Evolutionary conservation across 2,329 filamentous ascomycete genomes (phyloP).

Genomic region (Colletotrichum chrysophilum): DNA sequence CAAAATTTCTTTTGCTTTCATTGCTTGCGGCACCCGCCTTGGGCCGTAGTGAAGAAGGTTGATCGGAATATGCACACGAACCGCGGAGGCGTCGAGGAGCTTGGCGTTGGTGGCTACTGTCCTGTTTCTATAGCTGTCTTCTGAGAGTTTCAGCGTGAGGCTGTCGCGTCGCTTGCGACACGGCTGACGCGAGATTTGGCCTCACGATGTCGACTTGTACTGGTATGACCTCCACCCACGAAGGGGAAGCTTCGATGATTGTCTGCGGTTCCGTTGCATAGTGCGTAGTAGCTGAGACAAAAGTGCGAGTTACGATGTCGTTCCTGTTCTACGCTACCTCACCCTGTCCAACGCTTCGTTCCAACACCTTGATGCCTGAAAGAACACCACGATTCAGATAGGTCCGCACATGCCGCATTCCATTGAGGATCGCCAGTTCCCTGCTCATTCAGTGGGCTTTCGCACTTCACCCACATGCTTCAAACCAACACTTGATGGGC

Average conservation of each 20-base stretch:
- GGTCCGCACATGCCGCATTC: neutral
- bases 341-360: neutral
- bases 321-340: neutral
- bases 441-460: neutral
- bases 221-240: neutral
- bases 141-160: neutral
- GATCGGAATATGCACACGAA: neutral
- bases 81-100: neutral
- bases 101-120: neutral
- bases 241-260: neutral
- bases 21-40: slow-evolving; percentile 46
- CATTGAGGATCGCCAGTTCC: neutral
- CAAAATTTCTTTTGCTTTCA: slow-evolving; percentile 49
- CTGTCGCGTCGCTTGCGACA: neutral
- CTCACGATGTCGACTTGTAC: neutral
- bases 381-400: neutral
- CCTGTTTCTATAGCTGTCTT: neutral
- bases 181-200: neutral
- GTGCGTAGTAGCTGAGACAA: neutral
- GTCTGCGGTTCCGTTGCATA: neutral
- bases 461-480: neutral
- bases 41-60: slow-evolving; percentile 56
- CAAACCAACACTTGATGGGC: neutral
- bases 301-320: neutral
- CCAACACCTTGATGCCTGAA: neutral